These are phyloP conservation scores for Cordyceps farinosa DNA, from an alignment of 2,329 filamentous ascomycete genomes.

Conservation along the genomic window DNA sequence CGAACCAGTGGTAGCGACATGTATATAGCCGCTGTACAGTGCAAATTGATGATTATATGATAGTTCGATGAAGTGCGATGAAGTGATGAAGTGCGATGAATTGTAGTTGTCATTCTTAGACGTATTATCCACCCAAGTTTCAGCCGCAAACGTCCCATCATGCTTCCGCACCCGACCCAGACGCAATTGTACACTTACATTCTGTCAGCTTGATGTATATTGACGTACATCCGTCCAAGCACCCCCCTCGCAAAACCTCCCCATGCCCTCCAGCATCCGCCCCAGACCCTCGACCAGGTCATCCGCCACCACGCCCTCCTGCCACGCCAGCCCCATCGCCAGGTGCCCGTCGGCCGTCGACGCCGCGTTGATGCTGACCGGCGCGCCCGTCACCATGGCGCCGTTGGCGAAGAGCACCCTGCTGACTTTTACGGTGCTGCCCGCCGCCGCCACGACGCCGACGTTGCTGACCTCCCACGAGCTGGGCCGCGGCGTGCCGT, in stretches of 20 bases:
- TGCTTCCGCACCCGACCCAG: no score
- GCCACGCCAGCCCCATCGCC: constrained; percentile 45
- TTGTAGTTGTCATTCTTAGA: no score
- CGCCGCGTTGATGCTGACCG: constrained; percentile 44
- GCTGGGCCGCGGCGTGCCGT: constrained; percentile 39
- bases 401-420: constrained; percentile 50
- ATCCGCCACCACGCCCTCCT: constrained; percentile 41
- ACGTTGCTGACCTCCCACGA: constrained; percentile 55
- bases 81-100: no score
- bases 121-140: no score
- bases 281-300: constrained; percentile 36
- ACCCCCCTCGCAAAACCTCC: constrained; percentile 27
- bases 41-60: constrained; percentile 3
- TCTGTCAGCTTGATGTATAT: no score
- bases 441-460: constrained; percentile 34
- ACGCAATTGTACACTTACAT: no score
- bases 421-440: constrained; percentile 28
- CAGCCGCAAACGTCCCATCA: no score
- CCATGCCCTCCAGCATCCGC: constrained; percentile 34
- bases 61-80: no score
- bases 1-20: constrained; percentile 37
- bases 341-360: constrained; percentile 42
- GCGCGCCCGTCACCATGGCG: constrained; percentile 40
- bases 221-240: neutral
- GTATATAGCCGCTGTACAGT: neutral